A percentile compares a stretch with the other conserved stretches of the same genome.
These are phyloP conservation scores for Pugionium dolabratum DNA, from an alignment of 345 rosid species.

Conservation along the genomic window DNA sequence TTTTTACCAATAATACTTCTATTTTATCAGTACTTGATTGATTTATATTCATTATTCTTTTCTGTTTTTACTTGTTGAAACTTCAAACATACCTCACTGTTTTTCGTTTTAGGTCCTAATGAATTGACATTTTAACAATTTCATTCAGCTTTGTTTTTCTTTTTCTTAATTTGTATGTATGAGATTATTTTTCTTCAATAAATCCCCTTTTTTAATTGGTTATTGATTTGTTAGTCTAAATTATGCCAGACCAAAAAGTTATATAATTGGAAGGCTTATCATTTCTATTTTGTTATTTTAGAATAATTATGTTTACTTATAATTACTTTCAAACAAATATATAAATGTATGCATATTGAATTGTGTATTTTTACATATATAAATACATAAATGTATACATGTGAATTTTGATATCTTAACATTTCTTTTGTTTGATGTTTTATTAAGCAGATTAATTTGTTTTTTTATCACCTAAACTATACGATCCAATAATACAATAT, in stretches of 20 bases:
- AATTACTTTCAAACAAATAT: no score
- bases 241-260: no score
- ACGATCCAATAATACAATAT: no score
- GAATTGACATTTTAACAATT: constrained; percentile 29
- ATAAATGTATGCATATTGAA: no score
- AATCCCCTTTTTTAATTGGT: background rate
- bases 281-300: background rate
- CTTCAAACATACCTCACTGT: constrained; percentile 33
- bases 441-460: background rate
- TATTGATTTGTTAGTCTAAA: constrained; percentile 3
- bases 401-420: no score
- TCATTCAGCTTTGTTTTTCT: background rate
- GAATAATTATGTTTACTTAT: background rate
- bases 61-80: constrained; percentile 41
- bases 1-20: constrained; percentile 40
- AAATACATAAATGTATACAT: no score
- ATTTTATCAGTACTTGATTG: constrained; percentile 32
- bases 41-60: constrained; percentile 36
- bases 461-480: no score
- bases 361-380: no score
- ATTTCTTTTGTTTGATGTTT: background rate
- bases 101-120: constrained; percentile 25
- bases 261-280: background rate
- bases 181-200: background rate
- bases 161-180: background rate